Base-by-base conservation (phyloP, 2,329 filamentous ascomycete species). In the Sporothrix variecibatus region DNA sequence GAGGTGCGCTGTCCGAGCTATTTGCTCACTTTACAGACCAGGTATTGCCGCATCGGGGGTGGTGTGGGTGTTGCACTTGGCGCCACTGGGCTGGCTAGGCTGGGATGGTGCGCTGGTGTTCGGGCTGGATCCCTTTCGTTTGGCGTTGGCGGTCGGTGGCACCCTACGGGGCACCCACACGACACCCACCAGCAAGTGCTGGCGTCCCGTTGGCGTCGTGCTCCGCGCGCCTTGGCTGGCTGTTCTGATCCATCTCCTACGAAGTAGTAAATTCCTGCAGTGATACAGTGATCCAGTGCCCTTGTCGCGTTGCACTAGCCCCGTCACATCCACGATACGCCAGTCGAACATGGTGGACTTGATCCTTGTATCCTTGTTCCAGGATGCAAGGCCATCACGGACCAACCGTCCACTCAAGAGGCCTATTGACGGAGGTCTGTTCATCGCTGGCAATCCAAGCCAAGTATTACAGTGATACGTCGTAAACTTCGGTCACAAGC, bases 361-460 rank as follows among this genome's bases (percentile, higher is more conserved):
- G 34, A 34, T 34, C 34, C 34, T 34, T 34, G 34, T 34, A 3
- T 34, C 34, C 34, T 34, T 34, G 34, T 34, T 8, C 26, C 40
- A 12, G 23, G 31, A 64, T 64, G 58, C 58, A 64, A 38, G 31
- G 20, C 58, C 15, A 40, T 64, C 58, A 40, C 31, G 31, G 58
- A 64, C 60, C 60, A 64, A 64, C 60, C 60, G 60, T 64, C 60
- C 51, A 51, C n/a, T 51, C 46, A 51, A 51, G 46, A 17, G 46
- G 46, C 46, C 15, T 15, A 51, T 51, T 51, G 5, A 20, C 46
- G 5, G 34, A 34, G 34, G 34, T 20, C 4, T 49, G 43, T 20
- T 20, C 43, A 49, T 49, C 43, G 43, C 20, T 49, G 43, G 43
- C 43, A 49, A 15, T 11, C 8, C 40, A 43, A 12, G 40, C n/a